A percentile compares a stretch with the other conserved stretches of the same genome.
phyloP scores from a whole-genome alignment of 495 filamentous ascomycete species.

The Neurospora africana region DNA sequence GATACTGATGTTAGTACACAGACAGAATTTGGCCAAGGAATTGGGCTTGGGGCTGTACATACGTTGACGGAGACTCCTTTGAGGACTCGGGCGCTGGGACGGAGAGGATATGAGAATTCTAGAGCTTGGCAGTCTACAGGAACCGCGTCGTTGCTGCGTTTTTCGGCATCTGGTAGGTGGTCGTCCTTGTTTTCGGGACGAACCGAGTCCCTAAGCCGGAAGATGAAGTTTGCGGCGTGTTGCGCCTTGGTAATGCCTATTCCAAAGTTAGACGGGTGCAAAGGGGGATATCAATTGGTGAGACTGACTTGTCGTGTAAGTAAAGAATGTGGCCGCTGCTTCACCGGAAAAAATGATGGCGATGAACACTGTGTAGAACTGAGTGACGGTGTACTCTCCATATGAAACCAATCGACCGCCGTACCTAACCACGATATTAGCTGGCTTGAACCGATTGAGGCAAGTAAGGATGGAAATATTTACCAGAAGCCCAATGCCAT shows the following conservation, averaged over 20 bases:
- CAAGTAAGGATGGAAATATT: background rate
- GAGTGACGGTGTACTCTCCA: conserved; percentile 21
- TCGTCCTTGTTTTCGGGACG: conserved; percentile 10
- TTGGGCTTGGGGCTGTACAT: background rate
- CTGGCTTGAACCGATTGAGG: background rate
- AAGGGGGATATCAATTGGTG: background rate
- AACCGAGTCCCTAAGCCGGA: conserved; percentile 20
- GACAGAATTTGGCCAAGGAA: background rate
- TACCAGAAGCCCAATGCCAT: conserved; percentile 33
- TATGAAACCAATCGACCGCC: conserved; percentile 28
- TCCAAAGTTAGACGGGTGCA: background rate
- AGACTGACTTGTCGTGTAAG: conserved; percentile 28
- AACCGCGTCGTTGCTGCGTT: conserved; percentile 26
- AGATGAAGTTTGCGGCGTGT: conserved; percentile 28
- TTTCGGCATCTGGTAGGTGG: conserved; percentile 3
- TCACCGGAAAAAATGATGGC: conserved; percentile 33
- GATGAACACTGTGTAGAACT: conserved; percentile 31
- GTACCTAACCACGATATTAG: conserved; percentile 8
- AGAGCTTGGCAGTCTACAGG: conserved; percentile 41
- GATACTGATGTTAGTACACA: background rate
- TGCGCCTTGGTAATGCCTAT: conserved; percentile 26
- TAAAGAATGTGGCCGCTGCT: conserved; percentile 30
- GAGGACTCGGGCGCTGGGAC: conserved; percentile 42
- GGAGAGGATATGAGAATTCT: conserved; percentile 44
- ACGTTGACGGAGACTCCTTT: conserved; percentile 45